Percentiles rank a stretch among this genome's conserved stretches.
Evolutionary conservation across 2,329 filamentous ascomycete genomes (phyloP).

Genomic region (Dactylellina sp.): DNA sequence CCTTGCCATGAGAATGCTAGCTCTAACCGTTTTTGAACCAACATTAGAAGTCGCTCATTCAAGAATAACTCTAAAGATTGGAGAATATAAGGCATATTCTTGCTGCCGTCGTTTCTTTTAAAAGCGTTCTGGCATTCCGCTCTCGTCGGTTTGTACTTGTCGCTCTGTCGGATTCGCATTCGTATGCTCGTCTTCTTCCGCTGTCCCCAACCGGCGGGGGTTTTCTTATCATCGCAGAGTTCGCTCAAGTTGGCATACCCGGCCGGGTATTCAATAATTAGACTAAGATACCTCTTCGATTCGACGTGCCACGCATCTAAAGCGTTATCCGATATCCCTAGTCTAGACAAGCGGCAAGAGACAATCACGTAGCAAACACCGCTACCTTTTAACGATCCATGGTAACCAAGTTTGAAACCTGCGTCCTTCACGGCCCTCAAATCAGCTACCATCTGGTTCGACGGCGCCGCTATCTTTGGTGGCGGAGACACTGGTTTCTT

Average conservation of each 20-base stretch:
- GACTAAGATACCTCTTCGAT: slow-evolving; percentile 75
- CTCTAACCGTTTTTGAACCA: slow-evolving; percentile 72
- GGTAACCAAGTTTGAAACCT: slow-evolving; percentile 77
- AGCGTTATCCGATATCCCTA: slow-evolving; percentile 79
- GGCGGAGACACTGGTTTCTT: slow-evolving; percentile 29
- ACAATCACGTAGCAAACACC: slow-evolving; percentile 71
- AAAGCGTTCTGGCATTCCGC: slow-evolving; percentile 36
- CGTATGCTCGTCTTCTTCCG: slow-evolving; percentile 23
- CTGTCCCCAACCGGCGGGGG: background rate
- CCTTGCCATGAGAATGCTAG: slow-evolving; percentile 74
- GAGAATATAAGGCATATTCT: slow-evolving; percentile 41
- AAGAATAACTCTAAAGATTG: slow-evolving; percentile 66
- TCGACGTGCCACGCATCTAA: slow-evolving; percentile 81
- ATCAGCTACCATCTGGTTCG: slow-evolving; percentile 65
- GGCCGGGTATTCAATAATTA: slow-evolving; percentile 75
- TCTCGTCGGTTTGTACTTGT: slow-evolving; percentile 49
- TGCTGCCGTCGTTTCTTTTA: slow-evolving; percentile 14
- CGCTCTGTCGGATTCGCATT: slow-evolving; percentile 45
- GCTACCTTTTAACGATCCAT: slow-evolving; percentile 65
- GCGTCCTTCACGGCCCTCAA: slow-evolving; percentile 72
- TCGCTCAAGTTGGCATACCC: slow-evolving; percentile 73
- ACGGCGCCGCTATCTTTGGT: slow-evolving; percentile 7
- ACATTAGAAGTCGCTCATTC: slow-evolving; percentile 72
- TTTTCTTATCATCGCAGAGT: slow-evolving; percentile 64
- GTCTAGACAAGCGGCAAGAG: slow-evolving; percentile 75